A percentile compares a stretch with the other conserved stretches of the same genome.
These are phyloP conservation scores for Geranomyces michiganensis DNA, from an alignment of 192 early-diverging fungal genomes.

Conservation along the genomic window DNA sequence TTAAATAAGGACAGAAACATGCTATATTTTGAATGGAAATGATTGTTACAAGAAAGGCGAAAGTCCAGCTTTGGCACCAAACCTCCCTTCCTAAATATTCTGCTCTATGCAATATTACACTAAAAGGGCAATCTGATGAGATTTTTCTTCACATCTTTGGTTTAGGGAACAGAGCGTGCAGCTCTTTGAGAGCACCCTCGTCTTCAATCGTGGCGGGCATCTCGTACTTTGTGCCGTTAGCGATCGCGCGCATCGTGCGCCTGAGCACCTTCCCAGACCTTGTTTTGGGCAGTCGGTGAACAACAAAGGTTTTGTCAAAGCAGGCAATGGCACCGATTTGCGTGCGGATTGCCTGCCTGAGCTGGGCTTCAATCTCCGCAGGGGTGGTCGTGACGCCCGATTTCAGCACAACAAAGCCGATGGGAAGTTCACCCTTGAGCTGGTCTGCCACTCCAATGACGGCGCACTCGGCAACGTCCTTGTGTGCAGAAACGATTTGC, in stretches of 20 bases:
- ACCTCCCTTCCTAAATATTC: too few species aligned
- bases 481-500: slow-evolving; percentile 69
- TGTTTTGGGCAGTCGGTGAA: slow-evolving; percentile 81
- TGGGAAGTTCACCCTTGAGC: slow-evolving; percentile 48
- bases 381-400: not conserved
- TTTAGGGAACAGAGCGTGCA: slow-evolving; percentile 22
- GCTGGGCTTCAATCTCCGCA: slow-evolving; percentile 45
- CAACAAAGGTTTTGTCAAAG: slow-evolving; percentile 69
- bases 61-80: too few species aligned
- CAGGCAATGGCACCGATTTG: slow-evolving; percentile 83
- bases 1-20: too few species aligned
- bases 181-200: slow-evolving; percentile 39
- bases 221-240: slow-evolving; percentile 54
- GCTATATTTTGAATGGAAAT: too few species aligned
- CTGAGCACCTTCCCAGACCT: slow-evolving; percentile 83
- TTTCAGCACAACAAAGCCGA: slow-evolving; percentile 50
- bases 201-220: slow-evolving; percentile 87
- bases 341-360: slow-evolving; percentile 62
- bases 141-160: slow-evolving; percentile 1
- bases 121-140: too few species aligned
- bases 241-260: slow-evolving; percentile 68
- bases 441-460: slow-evolving; percentile 41
- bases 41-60: too few species aligned
- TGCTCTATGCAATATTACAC: too few species aligned
- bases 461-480: slow-evolving; percentile 48